These are phyloP conservation scores for Ploettnerulaceae sp. DNA, from an alignment of 2,329 filamentous ascomycete species.

Conservation along the genomic window DNA sequence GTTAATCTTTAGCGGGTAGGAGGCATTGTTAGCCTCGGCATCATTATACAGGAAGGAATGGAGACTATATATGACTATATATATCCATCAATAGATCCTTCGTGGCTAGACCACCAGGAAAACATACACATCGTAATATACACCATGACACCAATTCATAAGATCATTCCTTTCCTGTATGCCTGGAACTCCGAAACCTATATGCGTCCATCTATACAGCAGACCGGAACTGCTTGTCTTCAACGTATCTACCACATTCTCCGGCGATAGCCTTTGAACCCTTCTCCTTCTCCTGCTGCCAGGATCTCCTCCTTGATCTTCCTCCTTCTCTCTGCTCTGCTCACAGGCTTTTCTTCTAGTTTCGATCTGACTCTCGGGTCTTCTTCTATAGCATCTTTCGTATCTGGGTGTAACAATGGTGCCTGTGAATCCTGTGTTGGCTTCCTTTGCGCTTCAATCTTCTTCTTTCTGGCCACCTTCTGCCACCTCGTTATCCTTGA, in stretches of 20 bases:
- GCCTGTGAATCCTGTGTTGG: constrained; percentile 4
- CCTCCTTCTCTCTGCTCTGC: constrained; percentile 41
- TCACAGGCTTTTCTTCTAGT: constrained; percentile 21
- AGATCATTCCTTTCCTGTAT: background rate
- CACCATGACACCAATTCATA: constrained; percentile 4
- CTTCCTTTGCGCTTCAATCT: constrained; percentile 10
- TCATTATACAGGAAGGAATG: background rate
- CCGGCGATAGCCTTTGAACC: constrained; percentile 46
- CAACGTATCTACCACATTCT: constrained; percentile 44
- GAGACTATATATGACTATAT: background rate
- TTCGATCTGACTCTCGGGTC: constrained; percentile 28
- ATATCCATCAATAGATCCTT: constrained; percentile 2
- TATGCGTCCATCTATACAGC: background rate
- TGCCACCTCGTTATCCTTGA: constrained; percentile 25
- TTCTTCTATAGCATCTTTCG: constrained; percentile 50
- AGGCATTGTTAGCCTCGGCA: background rate
- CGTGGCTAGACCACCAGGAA: constrained; percentile 17
- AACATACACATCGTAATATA: constrained; percentile 13
- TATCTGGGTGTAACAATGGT: constrained; percentile 7
- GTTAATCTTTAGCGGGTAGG: constrained; percentile 6
- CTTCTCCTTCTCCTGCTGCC: constrained; percentile 38
- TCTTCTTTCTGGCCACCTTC: constrained; percentile 21
- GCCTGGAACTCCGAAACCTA: background rate
- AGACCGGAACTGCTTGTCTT: background rate
- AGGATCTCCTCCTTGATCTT: constrained; percentile 54